Conservation (phyloP, 495 filamentous ascomycete species). For the Penicillium fimorum region DNA sequence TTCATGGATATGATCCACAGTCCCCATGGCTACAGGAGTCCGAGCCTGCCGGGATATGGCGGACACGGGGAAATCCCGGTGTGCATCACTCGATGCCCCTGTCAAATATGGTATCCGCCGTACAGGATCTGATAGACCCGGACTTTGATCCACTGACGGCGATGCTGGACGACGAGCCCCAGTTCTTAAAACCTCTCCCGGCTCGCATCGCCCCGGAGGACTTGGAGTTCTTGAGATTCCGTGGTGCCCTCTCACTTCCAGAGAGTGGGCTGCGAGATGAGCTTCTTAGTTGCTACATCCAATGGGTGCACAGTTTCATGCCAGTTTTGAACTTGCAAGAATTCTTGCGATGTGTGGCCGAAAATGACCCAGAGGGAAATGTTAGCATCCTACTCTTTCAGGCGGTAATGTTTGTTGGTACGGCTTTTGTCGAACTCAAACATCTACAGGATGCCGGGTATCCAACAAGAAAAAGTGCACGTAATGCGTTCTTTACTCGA, state of each 20-base stretch:
- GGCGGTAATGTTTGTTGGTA: conserved; percentile 76
- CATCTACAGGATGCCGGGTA: conserved; percentile 69
- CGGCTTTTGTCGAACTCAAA: conserved; percentile 70
- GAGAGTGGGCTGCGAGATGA: conserved; percentile 64
- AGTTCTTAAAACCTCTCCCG: conserved; percentile 51
- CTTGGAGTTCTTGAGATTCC: conserved; percentile 66
- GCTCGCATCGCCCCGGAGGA: conserved; percentile 64
- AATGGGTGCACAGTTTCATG: conserved; percentile 86
- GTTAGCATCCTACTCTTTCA: conserved; percentile 76
- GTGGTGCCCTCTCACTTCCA: conserved; percentile 71
- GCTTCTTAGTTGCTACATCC: conserved; percentile 68
- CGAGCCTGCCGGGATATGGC: conserved; percentile 30
- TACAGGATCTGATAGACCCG: conserved; percentile 45
- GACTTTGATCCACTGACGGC: conserved; percentile 47
- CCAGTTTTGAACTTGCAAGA: conserved; percentile 73
- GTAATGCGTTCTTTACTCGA: conserved; percentile 73
- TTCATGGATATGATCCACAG: conserved; percentile 35
- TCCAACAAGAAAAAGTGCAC: conserved; percentile 64
- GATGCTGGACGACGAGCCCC: conserved; percentile 43
- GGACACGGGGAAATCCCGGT: conserved; percentile 31
- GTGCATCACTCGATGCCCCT: conserved; percentile 34
- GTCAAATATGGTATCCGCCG: conserved; percentile 44
- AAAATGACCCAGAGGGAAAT: conserved; percentile 59
- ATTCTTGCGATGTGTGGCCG: conserved; percentile 59
- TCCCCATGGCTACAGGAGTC: conserved; percentile 39